Percentiles rank a stretch among this genome's conserved stretches.
These are phyloP conservation scores for Vitis cinerea DNA, from an alignment of 164 flowering plant genomes.

Conservation along the genomic window DNA sequence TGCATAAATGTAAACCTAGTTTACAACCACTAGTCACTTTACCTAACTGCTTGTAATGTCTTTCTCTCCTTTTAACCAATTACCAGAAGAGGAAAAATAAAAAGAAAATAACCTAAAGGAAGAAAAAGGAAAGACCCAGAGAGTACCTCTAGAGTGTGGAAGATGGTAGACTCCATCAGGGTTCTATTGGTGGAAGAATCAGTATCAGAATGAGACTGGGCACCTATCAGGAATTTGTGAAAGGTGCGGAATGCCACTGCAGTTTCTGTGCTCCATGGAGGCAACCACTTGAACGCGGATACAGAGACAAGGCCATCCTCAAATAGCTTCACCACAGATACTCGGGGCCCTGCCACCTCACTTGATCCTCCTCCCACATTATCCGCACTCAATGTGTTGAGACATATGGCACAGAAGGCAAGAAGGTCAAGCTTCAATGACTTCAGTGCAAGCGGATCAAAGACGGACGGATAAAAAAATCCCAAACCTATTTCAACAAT, in stretches of 20 bases:
- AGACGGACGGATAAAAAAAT: constrained; percentile 70
- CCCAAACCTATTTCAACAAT: constrained; percentile 41
- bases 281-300: constrained; percentile 85
- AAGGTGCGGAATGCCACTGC: constrained; percentile 77
- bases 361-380: constrained; percentile 17
- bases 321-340: constrained; percentile 54
- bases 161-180: constrained; percentile 57
- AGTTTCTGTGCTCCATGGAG: constrained; percentile 92
- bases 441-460: constrained; percentile 87
- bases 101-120: neutral
- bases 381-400: constrained; percentile 22
- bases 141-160: constrained; percentile 62
- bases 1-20: too few species aligned
- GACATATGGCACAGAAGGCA: constrained; percentile 51
- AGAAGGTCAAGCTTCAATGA: constrained; percentile 79
- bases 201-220: constrained; percentile 49
- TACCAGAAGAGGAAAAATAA: neutral
- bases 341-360: constrained; percentile 19
- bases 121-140: neutral
- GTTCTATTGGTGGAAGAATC: constrained; percentile 39
- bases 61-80: neutral
- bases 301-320: constrained; percentile 77
- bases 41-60: neutral
- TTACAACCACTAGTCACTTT: neutral
- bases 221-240: constrained; percentile 79